Conservation (phyloP, 2,329 filamentous ascomycete genomes). For the Tolypocladium sp. region DNA sequence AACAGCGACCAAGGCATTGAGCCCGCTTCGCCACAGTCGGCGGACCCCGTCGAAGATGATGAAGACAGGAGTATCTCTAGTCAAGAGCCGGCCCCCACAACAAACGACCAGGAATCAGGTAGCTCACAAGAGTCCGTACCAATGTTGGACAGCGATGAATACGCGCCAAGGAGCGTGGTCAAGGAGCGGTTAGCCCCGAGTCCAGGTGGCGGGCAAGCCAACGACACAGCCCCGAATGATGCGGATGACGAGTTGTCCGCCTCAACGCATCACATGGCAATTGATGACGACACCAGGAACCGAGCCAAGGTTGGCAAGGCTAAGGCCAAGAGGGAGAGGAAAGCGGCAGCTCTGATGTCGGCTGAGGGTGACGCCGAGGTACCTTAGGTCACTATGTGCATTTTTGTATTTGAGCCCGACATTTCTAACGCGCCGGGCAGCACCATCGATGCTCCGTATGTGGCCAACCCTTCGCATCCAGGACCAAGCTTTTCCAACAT, state of each 20-base stretch:
- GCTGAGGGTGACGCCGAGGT: background rate
- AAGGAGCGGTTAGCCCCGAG: conserved; percentile 25
- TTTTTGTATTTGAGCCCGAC: background rate
- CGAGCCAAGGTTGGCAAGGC: conserved; percentile 40
- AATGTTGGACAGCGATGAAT: conserved; percentile 26
- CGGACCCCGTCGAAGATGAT: background rate
- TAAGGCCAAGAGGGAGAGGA: conserved; percentile 41
- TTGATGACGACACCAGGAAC: conserved; percentile 11
- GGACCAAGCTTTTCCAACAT: conserved; percentile 65
- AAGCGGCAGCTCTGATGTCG: conserved; percentile 21
- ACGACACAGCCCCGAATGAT: background rate
- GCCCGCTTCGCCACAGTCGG: background rate
- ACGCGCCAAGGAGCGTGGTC: conserved; percentile 35
- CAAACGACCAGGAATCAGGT: background rate
- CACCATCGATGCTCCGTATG: conserved; percentile 37
- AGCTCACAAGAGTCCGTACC: background rate
- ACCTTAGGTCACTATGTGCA: background rate
- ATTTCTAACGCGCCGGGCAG: background rate
- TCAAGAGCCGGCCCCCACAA: background rate
- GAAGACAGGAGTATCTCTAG: background rate
- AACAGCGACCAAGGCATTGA: background rate
- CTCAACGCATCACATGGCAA: conserved; percentile 11
- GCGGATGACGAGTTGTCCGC: conserved; percentile 7
- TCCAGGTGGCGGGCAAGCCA: background rate
- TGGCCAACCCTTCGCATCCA: conserved; percentile 43